Evolutionary conservation across 2,329 filamentous ascomycete genomes (phyloP).

Genomic region (Claviceps sorghi): DNA sequence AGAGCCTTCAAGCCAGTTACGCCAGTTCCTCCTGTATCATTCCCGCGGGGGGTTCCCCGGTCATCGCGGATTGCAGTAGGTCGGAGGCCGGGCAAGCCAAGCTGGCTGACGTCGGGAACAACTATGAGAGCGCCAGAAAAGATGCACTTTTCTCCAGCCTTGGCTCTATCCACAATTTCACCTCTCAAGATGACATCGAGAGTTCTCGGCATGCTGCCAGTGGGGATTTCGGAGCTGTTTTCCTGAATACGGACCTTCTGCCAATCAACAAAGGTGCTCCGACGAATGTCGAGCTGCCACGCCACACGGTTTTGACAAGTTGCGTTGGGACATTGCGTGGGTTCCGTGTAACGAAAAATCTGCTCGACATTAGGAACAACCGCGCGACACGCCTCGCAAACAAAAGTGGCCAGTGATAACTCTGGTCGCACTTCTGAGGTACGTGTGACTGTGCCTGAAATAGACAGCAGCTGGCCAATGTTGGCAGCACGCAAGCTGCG

Average conservation of each 20-base stretch:
- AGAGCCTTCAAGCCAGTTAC: constrained; percentile 81
- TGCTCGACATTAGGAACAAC: constrained; percentile 87
- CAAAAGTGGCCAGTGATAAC: constrained; percentile 80
- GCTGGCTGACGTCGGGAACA: constrained; percentile 89
- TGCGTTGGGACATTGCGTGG: constrained; percentile 81
- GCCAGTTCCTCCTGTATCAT: constrained; percentile 70
- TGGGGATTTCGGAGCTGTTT: constrained; percentile 95
- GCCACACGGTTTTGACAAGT: constrained; percentile 77
- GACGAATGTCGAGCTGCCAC: constrained; percentile 95
- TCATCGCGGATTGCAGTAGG: constrained; percentile 78
- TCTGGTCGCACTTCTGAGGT: constrained; percentile 96
- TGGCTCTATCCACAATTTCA: constrained; percentile 93
- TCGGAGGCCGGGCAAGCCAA: constrained; percentile 73
- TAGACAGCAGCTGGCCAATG: constrained; percentile 84
- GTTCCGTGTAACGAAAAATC: constrained; percentile 94
- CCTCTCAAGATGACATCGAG: constrained; percentile 94
- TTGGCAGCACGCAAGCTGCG: constrained; percentile 76
- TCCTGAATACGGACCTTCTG: constrained; percentile 97
- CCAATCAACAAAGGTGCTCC: constrained; percentile 98
- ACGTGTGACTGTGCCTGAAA: constrained; percentile 90
- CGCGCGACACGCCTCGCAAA: constrained; percentile 74
- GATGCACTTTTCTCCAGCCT: constrained; percentile 95
- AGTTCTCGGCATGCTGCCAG: constrained; percentile 94
- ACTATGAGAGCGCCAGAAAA: constrained; percentile 95
- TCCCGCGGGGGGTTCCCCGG: constrained; percentile 53